Conservation (phyloP, 805 yeast species). For the Candida endomychidarum region DNA sequence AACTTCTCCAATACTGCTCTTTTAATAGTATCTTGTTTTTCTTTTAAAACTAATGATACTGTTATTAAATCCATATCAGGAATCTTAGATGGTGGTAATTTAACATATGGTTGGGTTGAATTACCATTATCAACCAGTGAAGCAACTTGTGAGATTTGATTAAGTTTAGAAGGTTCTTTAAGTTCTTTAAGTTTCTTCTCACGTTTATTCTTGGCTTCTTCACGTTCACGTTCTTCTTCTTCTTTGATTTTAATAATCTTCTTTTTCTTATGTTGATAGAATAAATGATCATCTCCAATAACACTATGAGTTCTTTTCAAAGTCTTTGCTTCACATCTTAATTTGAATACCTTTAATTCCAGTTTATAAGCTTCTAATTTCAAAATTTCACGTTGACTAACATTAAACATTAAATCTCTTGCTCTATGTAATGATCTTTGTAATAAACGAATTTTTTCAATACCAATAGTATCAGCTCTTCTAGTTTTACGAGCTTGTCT, state of each 20-base stretch:
- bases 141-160: constrained; percentile 11
- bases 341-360: constrained; percentile 68
- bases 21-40: constrained; percentile 74
- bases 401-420: constrained; percentile 61
- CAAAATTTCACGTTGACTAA: constrained; percentile 72
- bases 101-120: constrained; percentile 73
- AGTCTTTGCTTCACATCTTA: constrained; percentile 68
- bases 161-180: constrained; percentile 19
- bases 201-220: constrained; percentile 25
- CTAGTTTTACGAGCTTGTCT: constrained; percentile 96
- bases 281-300: constrained; percentile 81
- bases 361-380: constrained; percentile 59
- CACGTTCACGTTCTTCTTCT: constrained; percentile 32
- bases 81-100: constrained; percentile 83
- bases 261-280: constrained; percentile 75
- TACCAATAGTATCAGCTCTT: constrained; percentile 87
- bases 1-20: constrained; percentile 85
- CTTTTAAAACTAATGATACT: constrained; percentile 69
- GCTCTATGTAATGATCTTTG: constrained; percentile 79
- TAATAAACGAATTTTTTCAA: constrained; percentile 74
- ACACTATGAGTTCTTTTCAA: constrained; percentile 74
- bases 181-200: constrained; percentile 23
- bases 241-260: constrained; percentile 37
- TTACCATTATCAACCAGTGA: constrained; percentile 16
- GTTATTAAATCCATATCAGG: constrained; percentile 91